Base-by-base conservation (phyloP, 805 yeast species). In the Nakazawaea holstii region DNA sequence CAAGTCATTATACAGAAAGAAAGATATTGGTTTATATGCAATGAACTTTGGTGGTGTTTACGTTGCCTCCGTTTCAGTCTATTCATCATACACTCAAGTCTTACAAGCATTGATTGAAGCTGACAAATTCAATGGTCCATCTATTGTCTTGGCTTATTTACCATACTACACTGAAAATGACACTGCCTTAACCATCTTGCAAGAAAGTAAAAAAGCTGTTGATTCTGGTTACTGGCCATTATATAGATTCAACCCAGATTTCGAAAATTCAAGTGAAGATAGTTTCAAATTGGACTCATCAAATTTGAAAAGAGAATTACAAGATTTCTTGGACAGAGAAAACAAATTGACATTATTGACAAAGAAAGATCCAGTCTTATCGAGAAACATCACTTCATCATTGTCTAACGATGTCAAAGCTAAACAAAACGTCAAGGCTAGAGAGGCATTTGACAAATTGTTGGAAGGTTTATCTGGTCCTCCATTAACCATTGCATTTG, bases 201-300 rank as follows among this genome's bases (percentile, higher is more conserved):
- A 86, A 62, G 94, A 87, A 62, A 91, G 97, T 31, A 92, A 92
- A 66, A 70, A 69, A 52, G 92, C 96, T 20, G 95, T 92, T 40
- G 97, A 88, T 58, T 72, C 90, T 31, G 98, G 98, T n/a, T 84
- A 85, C 69, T 90, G 97, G 95, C 98, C 98, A 41, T 74, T 92
- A 52, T 92, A 91, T 70, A 76, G 97, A 62, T 92, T 76, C 68
- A 76, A 88, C 56, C 96, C 97, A 48, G 53, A 64, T 8, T 64
- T 74, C 43, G 76, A 72, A 41, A 69, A 69, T 33, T 76, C 69
- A 14, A 62, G 67, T 3, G 73, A 70, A 32, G 77, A 80, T n/a
- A 28, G 36, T 43, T 92, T 92, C 75, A 80, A 80, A 57, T 74
- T 92, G 46, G 97, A 92, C 64, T 90, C 97, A 5, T 80, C 91